Evolutionary conservation across 23 red algal species (phyloP).

Genomic region (Gracilaria vermiculophylla): DNA sequence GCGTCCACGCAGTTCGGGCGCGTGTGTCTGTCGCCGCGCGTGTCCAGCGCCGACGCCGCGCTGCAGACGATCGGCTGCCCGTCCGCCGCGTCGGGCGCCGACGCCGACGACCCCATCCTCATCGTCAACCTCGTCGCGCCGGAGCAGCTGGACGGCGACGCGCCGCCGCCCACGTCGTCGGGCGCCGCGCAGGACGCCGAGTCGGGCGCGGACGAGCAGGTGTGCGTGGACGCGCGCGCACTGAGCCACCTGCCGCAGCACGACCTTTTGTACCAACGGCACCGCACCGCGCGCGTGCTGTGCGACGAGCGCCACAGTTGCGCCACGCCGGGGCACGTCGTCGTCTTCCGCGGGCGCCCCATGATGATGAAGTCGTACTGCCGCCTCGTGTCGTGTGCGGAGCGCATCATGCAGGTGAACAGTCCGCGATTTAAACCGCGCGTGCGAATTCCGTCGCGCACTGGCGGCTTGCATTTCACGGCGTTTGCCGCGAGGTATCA

Average conservation of each 20-base stretch:
- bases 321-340: slow-evolving; percentile 14
- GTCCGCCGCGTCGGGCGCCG: background rate
- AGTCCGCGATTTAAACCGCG: background rate
- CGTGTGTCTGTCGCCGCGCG: background rate
- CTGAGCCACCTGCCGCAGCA: background rate
- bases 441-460: slow-evolving; percentile 8
- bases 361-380: slow-evolving; percentile 42
- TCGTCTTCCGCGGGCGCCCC: background rate
- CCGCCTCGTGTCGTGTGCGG: background rate
- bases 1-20: background rate
- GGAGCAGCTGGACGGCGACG: background rate
- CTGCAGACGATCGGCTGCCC: slow-evolving; percentile 2
- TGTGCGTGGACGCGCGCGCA: slow-evolving; percentile 11
- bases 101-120: background rate
- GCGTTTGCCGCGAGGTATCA: slow-evolving; percentile 14
- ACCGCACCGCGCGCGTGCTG: background rate
- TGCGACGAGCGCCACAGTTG: slow-evolving; percentile 1
- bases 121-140: background rate
- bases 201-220: background rate
- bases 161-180: background rate
- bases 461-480: slow-evolving; percentile 5
- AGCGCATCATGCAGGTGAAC: slow-evolving; percentile 19
- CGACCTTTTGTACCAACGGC: background rate
- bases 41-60: background rate
- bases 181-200: background rate